phyloP scores from a whole-genome alignment of 495 filamentous ascomycete species.

The Astrothelium macrocarpum region DNA sequence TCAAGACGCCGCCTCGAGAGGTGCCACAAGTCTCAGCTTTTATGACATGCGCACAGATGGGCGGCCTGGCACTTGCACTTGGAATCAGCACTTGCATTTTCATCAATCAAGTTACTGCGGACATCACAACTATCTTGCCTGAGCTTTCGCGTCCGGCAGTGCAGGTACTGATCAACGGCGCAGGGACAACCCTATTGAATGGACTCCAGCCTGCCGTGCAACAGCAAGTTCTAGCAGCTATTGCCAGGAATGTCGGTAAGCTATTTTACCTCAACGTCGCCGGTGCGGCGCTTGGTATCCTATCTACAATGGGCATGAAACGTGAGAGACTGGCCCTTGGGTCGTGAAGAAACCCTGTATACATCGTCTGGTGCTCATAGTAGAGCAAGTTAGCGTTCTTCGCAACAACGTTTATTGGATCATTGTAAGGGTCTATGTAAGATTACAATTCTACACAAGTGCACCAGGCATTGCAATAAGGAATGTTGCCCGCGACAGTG shows the following conservation, averaged over 20 bases:
- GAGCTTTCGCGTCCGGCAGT: not conserved
- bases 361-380: no score
- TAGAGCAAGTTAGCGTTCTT: no score
- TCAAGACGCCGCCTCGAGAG: not conserved
- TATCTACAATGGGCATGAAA: not conserved
- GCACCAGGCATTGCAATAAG: no score
- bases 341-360: no score
- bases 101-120: not conserved
- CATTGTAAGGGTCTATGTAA: no score
- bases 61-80: not conserved
- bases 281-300: not conserved
- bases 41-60: not conserved
- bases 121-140: not conserved
- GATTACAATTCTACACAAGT: no score
- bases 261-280: not conserved
- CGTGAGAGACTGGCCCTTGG: not conserved
- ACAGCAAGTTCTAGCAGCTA: not conserved
- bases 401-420: no score
- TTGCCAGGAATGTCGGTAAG: not conserved
- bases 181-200: not conserved
- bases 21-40: not conserved
- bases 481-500: no score
- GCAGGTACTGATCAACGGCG: not conserved
- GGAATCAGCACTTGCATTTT: not conserved
- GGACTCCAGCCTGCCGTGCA: not conserved